phyloP scores from a whole-genome alignment of 371 early-diverging fungal species.

The Vairimorpha necatrix region DNA sequence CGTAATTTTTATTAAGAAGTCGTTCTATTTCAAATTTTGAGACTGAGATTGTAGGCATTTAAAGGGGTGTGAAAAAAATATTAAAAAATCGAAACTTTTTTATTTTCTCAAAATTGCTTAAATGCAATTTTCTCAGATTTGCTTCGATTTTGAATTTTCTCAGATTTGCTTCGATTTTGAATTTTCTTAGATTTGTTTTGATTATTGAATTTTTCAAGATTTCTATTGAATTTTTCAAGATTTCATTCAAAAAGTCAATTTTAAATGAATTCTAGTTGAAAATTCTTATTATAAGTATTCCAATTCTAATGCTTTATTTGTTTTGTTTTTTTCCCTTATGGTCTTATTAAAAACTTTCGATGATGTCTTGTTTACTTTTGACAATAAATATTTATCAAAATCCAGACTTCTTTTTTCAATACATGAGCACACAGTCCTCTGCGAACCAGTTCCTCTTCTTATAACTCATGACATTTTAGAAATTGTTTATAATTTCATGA shows the following conservation, averaged over 20 bases:
- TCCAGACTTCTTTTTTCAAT: not conserved
- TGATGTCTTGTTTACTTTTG: not conserved
- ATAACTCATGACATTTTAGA: conserved; percentile 4
- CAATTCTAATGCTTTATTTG: too few relatives aligned
- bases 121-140: too few relatives aligned
- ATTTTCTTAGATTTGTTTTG: too few relatives aligned
- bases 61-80: not conserved
- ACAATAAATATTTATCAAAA: not conserved
- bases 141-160: too few relatives aligned
- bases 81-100: not conserved
- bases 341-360: conserved; percentile 4
- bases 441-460: conserved; percentile 12
- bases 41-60: conserved; percentile 41
- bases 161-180: too few relatives aligned
- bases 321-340: not conserved
- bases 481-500: conserved; percentile 27
- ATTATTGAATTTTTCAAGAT: too few relatives aligned
- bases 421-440: not conserved
- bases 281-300: too few relatives aligned
- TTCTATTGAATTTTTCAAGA: too few relatives aligned
- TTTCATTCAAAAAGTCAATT: too few relatives aligned
- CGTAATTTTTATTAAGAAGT: conserved; percentile 36
- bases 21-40: conserved; percentile 16
- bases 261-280: too few relatives aligned
- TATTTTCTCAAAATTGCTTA: too few relatives aligned